Evolutionary conservation across 2,329 filamentous ascomycete species (phyloP).

Genomic region (Trichophyton verrucosum): DNA sequence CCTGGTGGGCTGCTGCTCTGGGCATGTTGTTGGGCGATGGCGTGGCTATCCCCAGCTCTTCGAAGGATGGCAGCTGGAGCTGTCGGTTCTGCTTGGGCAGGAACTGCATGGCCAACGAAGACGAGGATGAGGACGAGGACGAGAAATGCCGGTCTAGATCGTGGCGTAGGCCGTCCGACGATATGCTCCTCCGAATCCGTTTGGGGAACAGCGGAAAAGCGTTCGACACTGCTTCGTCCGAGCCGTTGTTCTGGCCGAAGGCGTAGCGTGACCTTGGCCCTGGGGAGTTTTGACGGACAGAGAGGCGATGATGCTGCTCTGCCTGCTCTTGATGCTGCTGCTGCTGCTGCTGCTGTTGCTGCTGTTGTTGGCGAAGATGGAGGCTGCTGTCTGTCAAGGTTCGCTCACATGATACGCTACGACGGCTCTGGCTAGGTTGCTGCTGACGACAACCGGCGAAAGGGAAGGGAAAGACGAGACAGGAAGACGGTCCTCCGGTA

Average conservation of each 20-base stretch:
- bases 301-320: background rate
- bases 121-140: slow-evolving; percentile 18
- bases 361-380: background rate
- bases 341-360: background rate
- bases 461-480: background rate
- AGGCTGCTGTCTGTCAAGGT: slow-evolving; percentile 6
- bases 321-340: no score
- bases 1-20: background rate
- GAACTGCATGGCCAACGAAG: slow-evolving; percentile 26
- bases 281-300: background rate
- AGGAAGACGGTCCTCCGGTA: background rate
- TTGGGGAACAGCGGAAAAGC: slow-evolving; percentile 3
- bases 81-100: slow-evolving; percentile 25
- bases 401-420: slow-evolving; percentile 9
- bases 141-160: slow-evolving; percentile 12
- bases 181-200: slow-evolving; percentile 10
- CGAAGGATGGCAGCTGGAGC: slow-evolving; percentile 43
- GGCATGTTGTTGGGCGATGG: slow-evolving; percentile 18
- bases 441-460: background rate
- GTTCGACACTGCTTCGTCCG: background rate
- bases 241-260: background rate
- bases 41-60: slow-evolving; percentile 39
- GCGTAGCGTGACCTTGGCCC: background rate
- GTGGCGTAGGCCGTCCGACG: slow-evolving; percentile 1
- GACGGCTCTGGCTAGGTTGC: slow-evolving; percentile 3